Evolutionary conservation across 129 eudicot genomes (phyloP).

Genomic region (Heracleum sosnowskyi): DNA sequence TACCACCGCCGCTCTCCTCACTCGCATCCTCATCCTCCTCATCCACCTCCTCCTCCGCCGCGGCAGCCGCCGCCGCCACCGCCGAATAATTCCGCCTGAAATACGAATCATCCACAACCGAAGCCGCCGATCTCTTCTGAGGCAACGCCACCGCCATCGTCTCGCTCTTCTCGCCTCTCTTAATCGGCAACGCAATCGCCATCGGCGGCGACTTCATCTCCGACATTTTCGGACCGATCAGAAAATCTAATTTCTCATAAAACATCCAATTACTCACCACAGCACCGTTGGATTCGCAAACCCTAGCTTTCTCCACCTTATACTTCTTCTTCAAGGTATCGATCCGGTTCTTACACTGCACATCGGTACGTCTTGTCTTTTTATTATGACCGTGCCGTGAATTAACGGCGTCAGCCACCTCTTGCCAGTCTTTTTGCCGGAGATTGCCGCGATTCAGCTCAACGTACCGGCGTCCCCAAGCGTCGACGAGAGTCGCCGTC

Average conservation of each 20-base stretch:
- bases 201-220: slow-evolving; percentile 29
- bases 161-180: slow-evolving; percentile 21
- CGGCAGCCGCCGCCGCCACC: slow-evolving; percentile 85
- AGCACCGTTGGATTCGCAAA: slow-evolving; percentile 45
- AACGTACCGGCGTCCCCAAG: slow-evolving; percentile 86
- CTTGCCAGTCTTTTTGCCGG: slow-evolving; percentile 98
- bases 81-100: slow-evolving; percentile 86
- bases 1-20: slow-evolving; percentile 29
- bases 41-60: slow-evolving; percentile 43
- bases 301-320: slow-evolving; percentile 78
- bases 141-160: slow-evolving; percentile 40
- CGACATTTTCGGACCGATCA: slow-evolving; percentile 51
- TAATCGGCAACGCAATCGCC: slow-evolving; percentile 28
- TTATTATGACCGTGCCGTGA: slow-evolving; percentile 69
- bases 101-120: slow-evolving; percentile 48
- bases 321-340: slow-evolving; percentile 94
- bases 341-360: slow-evolving; percentile 94
- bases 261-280: slow-evolving; percentile 57
- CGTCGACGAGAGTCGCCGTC: slow-evolving; percentile 70
- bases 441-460: slow-evolving; percentile 93
- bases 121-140: slow-evolving; percentile 15
- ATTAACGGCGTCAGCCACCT: slow-evolving; percentile 86
- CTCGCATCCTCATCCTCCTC: slow-evolving; percentile 33
- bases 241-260: slow-evolving; percentile 39
- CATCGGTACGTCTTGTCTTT: slow-evolving; percentile 81